These are phyloP conservation scores for Metschnikowia continentalis DNA, from an alignment of 805 yeast genomes.

Conservation along the genomic window DNA sequence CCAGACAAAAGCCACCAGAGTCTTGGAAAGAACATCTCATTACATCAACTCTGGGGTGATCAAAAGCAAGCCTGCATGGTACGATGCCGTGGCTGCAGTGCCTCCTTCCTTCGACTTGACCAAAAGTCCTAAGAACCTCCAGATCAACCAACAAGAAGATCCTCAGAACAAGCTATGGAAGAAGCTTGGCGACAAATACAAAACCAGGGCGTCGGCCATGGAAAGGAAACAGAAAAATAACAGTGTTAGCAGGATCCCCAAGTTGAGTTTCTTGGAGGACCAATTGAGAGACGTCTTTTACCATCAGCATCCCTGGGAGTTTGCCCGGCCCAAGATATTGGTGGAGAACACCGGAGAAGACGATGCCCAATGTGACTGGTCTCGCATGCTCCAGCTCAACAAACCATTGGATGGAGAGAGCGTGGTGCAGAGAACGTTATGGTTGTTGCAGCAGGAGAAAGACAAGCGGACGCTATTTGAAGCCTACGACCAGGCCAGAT, in stretches of 20 bases:
- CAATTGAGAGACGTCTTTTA: constrained; percentile 76
- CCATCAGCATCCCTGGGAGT: constrained; percentile 97
- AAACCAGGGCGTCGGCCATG: constrained; percentile 43
- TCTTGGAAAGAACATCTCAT: constrained; percentile 77
- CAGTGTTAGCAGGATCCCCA: constrained; percentile 46
- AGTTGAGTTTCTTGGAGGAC: constrained; percentile 67
- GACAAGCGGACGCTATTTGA: constrained; percentile 39
- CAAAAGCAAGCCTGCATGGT: constrained; percentile 81
- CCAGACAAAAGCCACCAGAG: constrained; percentile 63
- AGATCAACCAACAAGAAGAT: constrained; percentile 25
- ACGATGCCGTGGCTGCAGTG: constrained; percentile 70
- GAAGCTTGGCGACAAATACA: constrained; percentile 25
- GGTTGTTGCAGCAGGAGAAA: constrained; percentile 23
- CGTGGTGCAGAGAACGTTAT: constrained; percentile 43
- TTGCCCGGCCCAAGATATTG: constrained; percentile 81
- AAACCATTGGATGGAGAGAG: constrained; percentile 83
- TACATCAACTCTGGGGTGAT: constrained; percentile 69
- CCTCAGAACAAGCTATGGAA: constrained; percentile 21
- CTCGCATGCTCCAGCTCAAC: constrained; percentile 62
- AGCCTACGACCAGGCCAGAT: constrained; percentile 83
- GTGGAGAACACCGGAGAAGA: constrained; percentile 73
- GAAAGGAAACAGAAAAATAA: constrained; percentile 37
- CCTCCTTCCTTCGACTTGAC: constrained; percentile 73
- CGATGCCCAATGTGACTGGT: constrained; percentile 64
- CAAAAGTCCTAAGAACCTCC: constrained; percentile 38